Base-by-base conservation (phyloP, 495 filamentous ascomycete genomes). In the Daldinia loculata region DNA sequence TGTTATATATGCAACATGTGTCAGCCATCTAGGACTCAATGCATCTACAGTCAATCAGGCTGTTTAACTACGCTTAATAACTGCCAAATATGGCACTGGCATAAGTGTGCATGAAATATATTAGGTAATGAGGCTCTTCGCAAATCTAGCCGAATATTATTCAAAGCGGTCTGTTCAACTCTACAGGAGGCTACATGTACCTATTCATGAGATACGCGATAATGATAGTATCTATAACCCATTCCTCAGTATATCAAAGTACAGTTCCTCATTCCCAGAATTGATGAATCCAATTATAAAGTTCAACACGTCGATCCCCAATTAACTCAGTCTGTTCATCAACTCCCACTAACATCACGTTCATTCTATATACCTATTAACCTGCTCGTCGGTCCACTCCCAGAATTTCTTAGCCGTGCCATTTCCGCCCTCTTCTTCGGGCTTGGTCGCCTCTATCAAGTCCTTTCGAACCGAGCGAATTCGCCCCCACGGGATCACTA, bases 361-460 rank as follows among this genome's bases (percentile, higher is more conserved):
- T 24, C 14, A 32, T 1, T 17, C 4, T 0, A 36, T 24, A 43
- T 74, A 74, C 14, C 45, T 17, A 43, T 77, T 72, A 4, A 81
- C 72, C 63, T 83, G 78, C 51, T 80, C 70, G n/a, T 83, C 79
- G 19, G 58, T 75, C 80, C 80, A 83, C 4, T 81, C 77, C 79
- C 80, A 82, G 61, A 83, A 81, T 22, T 78, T 70, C 29, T 66
- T 51, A 0, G 69, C 77, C 11, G 70, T 63, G 0, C 77, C 81
- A 6, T 74, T 78, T 2, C 79, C 80, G 11, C 80, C 78, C 15
- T 81, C 79, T 9, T 36, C 64, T 29, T 66, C 63, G 0, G 70
- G 56, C 72, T 76, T 75, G 9, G 61, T 69, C 9, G 74, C 71
- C n/a, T 45, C 74, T 2, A 71, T 17, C 19, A 82, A 19, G 63